A percentile compares a stretch with the other conserved stretches of the same genome.
phyloP scores from a whole-genome alignment of 768 basidiomycete genomes.

The Fomitopsis serialis region DNA sequence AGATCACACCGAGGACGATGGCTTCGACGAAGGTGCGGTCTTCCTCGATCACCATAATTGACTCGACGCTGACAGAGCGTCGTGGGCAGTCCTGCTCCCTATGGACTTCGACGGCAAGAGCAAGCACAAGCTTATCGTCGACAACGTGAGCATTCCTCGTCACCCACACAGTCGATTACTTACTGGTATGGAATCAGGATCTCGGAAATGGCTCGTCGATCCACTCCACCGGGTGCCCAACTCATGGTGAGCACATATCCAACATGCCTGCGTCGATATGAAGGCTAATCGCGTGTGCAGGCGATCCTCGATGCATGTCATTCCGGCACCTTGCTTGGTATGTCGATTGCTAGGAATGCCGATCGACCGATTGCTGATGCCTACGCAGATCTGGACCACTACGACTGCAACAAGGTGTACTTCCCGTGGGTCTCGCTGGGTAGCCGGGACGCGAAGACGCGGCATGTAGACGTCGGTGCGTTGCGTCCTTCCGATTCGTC shows the following conservation, averaged over 20 bases:
- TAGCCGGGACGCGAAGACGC: neutral
- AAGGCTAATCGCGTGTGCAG: too few species aligned
- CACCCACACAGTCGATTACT: neutral
- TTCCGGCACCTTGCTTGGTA: conserved; percentile 14
- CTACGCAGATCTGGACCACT: conserved; percentile 9
- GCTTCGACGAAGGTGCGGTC: conserved; percentile 5
- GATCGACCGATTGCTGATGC: neutral
- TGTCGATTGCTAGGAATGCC: neutral
- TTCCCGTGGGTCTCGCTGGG: conserved; percentile 2
- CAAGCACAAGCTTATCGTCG: conserved; percentile 4
- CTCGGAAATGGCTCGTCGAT: conserved; percentile 12
- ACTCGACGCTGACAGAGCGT: neutral
- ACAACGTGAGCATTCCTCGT: conserved; percentile 9
- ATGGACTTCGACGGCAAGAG: neutral
- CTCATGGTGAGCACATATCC: conserved; percentile 7
- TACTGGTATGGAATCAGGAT: conserved; percentile 2
- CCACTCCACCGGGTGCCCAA: conserved; percentile 9
- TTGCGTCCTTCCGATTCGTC: neutral
- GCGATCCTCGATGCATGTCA: conserved; percentile 18
- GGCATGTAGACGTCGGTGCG: neutral
- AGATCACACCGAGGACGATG: conserved; percentile 5
- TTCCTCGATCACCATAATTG: too few species aligned
- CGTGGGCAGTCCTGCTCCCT: neutral
- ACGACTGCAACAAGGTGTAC: conserved; percentile 9
- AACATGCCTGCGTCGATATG: neutral